phyloP scores from a whole-genome alignment of 495 filamentous ascomycete species.

The Penicillium bovifimosum region DNA sequence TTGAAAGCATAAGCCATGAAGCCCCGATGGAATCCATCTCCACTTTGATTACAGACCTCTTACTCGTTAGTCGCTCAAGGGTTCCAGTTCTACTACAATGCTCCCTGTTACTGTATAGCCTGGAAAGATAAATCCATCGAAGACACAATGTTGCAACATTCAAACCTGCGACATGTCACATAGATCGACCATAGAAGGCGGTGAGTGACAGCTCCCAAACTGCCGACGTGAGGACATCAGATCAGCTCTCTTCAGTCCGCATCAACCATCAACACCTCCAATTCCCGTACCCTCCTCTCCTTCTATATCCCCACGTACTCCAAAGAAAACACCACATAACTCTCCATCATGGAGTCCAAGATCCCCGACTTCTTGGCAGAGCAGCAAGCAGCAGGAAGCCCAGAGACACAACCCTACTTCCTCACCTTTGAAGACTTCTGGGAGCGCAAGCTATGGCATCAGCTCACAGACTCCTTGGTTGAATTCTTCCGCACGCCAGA shows the following conservation, averaged over 20 bases:
- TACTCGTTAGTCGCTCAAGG: too few species aligned
- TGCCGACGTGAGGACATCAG: slow-evolving; percentile 10
- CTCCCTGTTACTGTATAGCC: neutral
- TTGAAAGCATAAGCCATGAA: too few species aligned
- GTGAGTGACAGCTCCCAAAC: slow-evolving; percentile 6
- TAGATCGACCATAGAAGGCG: slow-evolving; percentile 4
- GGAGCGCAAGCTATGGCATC: slow-evolving; percentile 99
- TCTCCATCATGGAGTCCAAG: slow-evolving; percentile 66
- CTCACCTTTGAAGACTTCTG: slow-evolving; percentile 93
- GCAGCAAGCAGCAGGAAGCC: slow-evolving; percentile 76
- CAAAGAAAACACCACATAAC: neutral
- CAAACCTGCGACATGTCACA: neutral
- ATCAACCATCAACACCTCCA: slow-evolving; percentile 9
- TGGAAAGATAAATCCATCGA: neutral
- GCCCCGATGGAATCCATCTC: too few species aligned
- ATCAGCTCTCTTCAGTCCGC: slow-evolving; percentile 9
- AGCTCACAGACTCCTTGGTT: slow-evolving; percentile 84
- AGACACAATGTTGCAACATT: neutral
- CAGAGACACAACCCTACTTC: slow-evolving; percentile 80
- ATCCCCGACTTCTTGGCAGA: slow-evolving; percentile 88
- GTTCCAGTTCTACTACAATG: too few species aligned
- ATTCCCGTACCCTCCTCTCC: neutral
- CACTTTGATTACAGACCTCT: too few species aligned
- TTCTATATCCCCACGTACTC: neutral
- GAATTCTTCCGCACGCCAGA: slow-evolving; percentile 81